phyloP scores from a whole-genome alignment of 208 protist species.

The Leishmania mexicana region DNA sequence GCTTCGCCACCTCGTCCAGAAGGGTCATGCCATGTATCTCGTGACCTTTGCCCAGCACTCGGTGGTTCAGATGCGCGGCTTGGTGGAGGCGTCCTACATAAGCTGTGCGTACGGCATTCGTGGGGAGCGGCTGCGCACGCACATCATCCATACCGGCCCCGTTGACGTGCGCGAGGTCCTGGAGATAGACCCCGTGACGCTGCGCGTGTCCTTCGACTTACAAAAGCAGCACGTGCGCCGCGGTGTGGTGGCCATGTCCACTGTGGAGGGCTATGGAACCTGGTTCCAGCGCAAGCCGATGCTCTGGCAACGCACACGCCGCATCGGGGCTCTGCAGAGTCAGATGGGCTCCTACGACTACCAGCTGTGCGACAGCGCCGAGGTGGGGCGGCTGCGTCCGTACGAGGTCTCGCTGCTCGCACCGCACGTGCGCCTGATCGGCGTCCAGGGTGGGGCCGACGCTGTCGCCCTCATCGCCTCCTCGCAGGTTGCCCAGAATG shows the following conservation, averaged over 20 bases:
- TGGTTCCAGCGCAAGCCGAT: constrained; percentile 91
- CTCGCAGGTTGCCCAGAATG: constrained; percentile 82
- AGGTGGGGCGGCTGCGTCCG: constrained; percentile 55
- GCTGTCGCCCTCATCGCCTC: constrained; percentile 76
- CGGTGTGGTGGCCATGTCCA: constrained; percentile 80
- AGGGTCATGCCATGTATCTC: constrained; percentile 87
- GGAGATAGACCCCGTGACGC: constrained; percentile 42
- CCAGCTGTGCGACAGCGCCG: constrained; percentile 40
- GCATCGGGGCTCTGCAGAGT: constrained; percentile 83
- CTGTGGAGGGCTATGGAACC: constrained; percentile 83
- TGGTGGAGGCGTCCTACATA: constrained; percentile 87
- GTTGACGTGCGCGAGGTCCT: constrained; percentile 74
- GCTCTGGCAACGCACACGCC: constrained; percentile 87
- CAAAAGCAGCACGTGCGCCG: constrained; percentile 50
- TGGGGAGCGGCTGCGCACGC: constrained; percentile 79
- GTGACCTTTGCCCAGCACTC: constrained; percentile 80
- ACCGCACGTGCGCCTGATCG: constrained; percentile 61
- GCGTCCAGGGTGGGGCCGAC: constrained; percentile 52
- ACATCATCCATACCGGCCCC: constrained; percentile 81
- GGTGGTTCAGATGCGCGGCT: constrained; percentile 67
- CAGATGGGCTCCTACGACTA: constrained; percentile 80
- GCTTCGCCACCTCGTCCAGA: constrained; percentile 86
- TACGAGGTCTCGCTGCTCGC: constrained; percentile 75
- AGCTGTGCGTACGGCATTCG: constrained; percentile 78
- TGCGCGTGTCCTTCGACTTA: constrained; percentile 54